These are phyloP conservation scores for Arthromyces matolae DNA, from an alignment of 768 basidiomycete genomes.

Conservation along the genomic window DNA sequence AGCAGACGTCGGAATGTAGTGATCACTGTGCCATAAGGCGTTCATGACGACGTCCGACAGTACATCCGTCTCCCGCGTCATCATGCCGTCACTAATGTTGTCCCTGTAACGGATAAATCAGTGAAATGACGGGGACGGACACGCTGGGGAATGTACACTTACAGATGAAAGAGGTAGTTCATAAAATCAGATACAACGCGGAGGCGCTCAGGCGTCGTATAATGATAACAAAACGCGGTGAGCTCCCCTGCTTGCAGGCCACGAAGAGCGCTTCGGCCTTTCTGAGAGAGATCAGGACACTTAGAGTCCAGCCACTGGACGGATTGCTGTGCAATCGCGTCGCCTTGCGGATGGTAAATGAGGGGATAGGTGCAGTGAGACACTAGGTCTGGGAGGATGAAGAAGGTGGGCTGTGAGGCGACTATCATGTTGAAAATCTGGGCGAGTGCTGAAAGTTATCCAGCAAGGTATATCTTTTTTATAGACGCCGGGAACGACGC, in stretches of 20 bases:
- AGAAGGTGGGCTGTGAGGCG: constrained; percentile 17
- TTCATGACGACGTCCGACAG: constrained; percentile 69
- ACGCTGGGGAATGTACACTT: constrained; percentile 18
- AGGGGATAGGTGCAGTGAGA: constrained; percentile 47
- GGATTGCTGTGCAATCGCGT: constrained; percentile 43
- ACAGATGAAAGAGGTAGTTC: constrained; percentile 57
- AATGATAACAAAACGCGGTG: constrained; percentile 61
- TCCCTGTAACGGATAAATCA: constrained; percentile 35
- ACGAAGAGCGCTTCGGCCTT: constrained; percentile 44
- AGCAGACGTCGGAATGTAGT: constrained; percentile 44
- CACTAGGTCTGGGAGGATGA: constrained; percentile 54
- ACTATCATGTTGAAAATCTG: constrained; percentile 3
- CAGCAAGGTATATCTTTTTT: not conserved
- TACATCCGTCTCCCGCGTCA: constrained; percentile 54
- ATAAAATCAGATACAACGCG: constrained; percentile 68
- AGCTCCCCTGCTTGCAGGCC: constrained; percentile 66
- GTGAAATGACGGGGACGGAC: constrained; percentile 7
- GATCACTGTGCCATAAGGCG: constrained; percentile 54
- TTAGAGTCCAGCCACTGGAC: constrained; percentile 47
- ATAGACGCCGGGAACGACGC: constrained; percentile 6
- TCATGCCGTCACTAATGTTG: constrained; percentile 78
- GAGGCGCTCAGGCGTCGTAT: constrained; percentile 51
- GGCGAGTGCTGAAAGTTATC: not conserved
- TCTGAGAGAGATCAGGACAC: constrained; percentile 42
- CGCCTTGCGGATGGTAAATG: constrained; percentile 41